Evolutionary conservation across 768 basidiomycete genomes (phyloP).

Genomic region (Ephemerocybe angulata): DNA sequence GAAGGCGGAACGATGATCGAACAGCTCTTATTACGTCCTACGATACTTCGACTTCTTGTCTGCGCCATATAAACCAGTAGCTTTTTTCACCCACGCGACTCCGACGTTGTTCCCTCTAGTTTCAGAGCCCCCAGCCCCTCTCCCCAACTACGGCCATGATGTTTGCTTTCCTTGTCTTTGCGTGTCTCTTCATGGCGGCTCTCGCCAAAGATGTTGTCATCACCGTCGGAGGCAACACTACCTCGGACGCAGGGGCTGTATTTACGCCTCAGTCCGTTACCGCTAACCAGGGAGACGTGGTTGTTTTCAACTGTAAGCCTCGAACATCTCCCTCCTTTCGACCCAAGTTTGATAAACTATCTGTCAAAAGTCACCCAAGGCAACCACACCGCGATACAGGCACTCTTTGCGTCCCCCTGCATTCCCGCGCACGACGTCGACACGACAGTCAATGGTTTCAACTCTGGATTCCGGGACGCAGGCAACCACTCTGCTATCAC

Average conservation of each 20-base stretch:
- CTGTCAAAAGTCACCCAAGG: constrained; percentile 42
- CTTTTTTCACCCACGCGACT: not conserved
- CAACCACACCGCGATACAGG: constrained; percentile 54
- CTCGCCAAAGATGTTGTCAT: constrained; percentile 40
- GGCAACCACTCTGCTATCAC: constrained; percentile 46
- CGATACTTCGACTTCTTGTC: not conserved
- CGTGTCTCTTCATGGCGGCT: constrained; percentile 17
- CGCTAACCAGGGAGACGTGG: constrained; percentile 44
- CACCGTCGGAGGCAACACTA: constrained; percentile 45
- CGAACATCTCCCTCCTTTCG: not conserved
- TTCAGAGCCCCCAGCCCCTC: no score
- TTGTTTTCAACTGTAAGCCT: constrained; percentile 54
- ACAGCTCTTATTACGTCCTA: no score
- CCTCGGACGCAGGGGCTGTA: constrained; percentile 38
- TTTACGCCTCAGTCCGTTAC: constrained; percentile 45
- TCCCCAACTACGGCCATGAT: no score
- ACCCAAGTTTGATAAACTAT: not conserved
- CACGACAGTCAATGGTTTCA: constrained; percentile 52
- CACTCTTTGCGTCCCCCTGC: constrained; percentile 54
- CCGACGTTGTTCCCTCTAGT: not conserved
- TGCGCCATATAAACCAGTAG: not conserved
- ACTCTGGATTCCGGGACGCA: constrained; percentile 49
- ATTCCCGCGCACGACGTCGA: constrained; percentile 46
- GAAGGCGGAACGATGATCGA: no score
- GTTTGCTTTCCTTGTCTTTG: constrained; percentile 10